Evolutionary conservation across 768 basidiomycete genomes (phyloP).

Genomic region (Russula dissimulans): DNA sequence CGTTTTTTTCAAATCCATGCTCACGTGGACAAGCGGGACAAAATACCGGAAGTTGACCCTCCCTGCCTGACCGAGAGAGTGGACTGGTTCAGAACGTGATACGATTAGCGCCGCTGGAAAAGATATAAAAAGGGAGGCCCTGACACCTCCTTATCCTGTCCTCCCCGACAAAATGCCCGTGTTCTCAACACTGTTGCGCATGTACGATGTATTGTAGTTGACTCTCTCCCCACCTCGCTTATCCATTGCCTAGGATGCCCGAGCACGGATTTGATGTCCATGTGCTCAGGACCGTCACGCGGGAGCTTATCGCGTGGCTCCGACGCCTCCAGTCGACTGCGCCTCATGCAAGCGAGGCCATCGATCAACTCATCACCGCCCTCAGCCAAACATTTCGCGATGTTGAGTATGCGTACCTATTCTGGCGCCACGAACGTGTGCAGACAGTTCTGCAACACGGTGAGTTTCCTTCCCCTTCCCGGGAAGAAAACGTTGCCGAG

Average conservation of each 20-base stretch:
- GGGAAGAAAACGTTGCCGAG: too few relatives aligned
- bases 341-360: neutral
- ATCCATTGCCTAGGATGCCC: neutral
- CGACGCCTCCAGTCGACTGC: neutral
- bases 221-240: neutral
- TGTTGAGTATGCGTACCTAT: neutral
- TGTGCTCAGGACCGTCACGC: neutral
- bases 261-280: neutral
- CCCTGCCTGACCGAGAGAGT: too few relatives aligned
- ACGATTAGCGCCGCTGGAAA: too few relatives aligned
- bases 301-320: neutral
- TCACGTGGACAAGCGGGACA: too few relatives aligned
- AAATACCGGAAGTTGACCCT: too few relatives aligned
- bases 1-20: too few relatives aligned
- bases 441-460: neutral
- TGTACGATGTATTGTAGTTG: neutral
- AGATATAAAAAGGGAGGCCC: too few relatives aligned
- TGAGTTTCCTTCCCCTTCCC: neutral
- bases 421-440: conserved; percentile 1
- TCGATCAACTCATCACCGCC: neutral
- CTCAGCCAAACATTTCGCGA: neutral
- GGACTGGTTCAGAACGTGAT: too few relatives aligned
- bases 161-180: too few relatives aligned
- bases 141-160: too few relatives aligned
- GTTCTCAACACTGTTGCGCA: neutral